Percentiles rank a stretch among this genome's conserved stretches.
These are phyloP conservation scores for Rhododendron molle DNA, from an alignment of 148 eudicot genomes.

Conservation along the genomic window DNA sequence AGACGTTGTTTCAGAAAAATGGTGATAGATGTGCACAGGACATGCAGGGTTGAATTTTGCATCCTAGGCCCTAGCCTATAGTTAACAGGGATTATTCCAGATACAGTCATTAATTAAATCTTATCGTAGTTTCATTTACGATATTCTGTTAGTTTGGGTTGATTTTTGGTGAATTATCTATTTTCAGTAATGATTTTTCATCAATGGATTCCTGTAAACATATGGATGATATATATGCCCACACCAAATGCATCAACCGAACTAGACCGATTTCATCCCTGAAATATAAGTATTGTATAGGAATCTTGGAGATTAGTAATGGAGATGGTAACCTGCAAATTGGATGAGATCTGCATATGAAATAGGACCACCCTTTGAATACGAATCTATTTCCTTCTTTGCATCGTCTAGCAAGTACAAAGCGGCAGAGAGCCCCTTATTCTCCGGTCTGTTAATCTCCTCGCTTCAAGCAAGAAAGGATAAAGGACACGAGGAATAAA, in stretches of 20 bases:
- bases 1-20: background rate
- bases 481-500: background rate
- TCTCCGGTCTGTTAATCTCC: slow-evolving; percentile 95
- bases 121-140: background rate
- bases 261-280: background rate
- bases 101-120: background rate
- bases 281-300: background rate
- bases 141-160: background rate
- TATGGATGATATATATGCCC: background rate
- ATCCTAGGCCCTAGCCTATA: background rate
- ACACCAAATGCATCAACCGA: background rate
- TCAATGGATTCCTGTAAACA: background rate
- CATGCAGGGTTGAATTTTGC: background rate
- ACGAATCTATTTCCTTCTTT: slow-evolving; percentile 86
- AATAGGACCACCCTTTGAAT: slow-evolving; percentile 89
- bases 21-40: background rate
- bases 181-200: background rate
- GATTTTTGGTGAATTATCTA: background rate
- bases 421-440: slow-evolving; percentile 77
- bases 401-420: slow-evolving; percentile 62
- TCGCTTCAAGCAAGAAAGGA: slow-evolving; percentile 65
- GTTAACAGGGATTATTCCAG: background rate
- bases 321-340: slow-evolving; percentile 45
- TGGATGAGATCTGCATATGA: slow-evolving; percentile 89
- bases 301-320: background rate